Evolutionary conservation across 2,329 filamentous ascomycete species (phyloP), one percentile per base, ranked within the genome.

Genomic region (Paecilomyces formosus): DNA sequence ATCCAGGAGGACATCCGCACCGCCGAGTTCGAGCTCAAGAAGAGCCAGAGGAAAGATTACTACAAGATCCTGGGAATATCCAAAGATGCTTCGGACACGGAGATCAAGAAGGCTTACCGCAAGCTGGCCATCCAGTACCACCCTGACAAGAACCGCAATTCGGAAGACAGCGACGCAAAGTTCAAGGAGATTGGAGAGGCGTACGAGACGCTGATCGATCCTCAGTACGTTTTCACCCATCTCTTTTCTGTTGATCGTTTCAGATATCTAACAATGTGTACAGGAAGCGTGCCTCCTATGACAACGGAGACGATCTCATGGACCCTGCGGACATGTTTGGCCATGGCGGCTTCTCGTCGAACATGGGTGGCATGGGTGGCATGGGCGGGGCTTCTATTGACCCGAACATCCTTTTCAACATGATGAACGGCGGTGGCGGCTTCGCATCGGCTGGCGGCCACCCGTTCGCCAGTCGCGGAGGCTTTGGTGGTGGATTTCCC

Each of bases 161-260:
- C 88, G 62, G 90, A 97, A 67, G 83, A 86, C 59, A 82, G 85
- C 55, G 94, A 94, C 62, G 93, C 92, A 68, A 87, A 90, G 70
- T 99, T 99, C 84, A 97, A 99, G 84, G 94, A 99, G 72, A 89
- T 97, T 72, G 90, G 92, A 68, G 94, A 99, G 80, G 93, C 93
- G 49, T 96, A 99, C 73, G 94, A 99, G 78, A 95, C 88, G 55
- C 79, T 99, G 76, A 96, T 90, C 71, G 94, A 99, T 76, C 81
- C 92, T 79, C 87, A 96, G 88, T 92, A 88, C 77, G 88, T 85
- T 62, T 55, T 49, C 53, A 1, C 31, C 26, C 12, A 51, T 55
- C 12, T 51, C 50, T 57, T 53, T 53, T 58, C 56, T 60, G 45
- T 49, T 45, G 55, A 45, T 56, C 39, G 45, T 56, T 35, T 57